Evolutionary conservation across 139 green algal species (phyloP), one percentile per base, ranked within the genome.

Genomic region (Chlamydomonas incerta): DNA sequence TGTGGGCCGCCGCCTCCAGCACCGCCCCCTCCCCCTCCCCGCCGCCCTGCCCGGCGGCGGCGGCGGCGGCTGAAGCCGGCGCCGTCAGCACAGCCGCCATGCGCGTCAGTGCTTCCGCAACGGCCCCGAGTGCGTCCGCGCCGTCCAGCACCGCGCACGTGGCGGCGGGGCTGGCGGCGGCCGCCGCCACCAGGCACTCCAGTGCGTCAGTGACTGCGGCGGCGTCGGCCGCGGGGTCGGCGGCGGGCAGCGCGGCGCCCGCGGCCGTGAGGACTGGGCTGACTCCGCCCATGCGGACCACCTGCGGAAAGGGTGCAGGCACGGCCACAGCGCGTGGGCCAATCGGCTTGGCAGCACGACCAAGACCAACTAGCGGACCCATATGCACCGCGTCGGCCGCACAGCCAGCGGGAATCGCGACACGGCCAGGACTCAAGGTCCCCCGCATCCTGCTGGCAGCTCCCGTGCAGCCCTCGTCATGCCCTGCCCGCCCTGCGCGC

Each of bases 131-230:
- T 0, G 77, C 88, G 21, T 72, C 80, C 9, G 60, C 73, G n/a
- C 87, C 57, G 55, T 88, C 71, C 11, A 82, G 46, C n/a, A 88
- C 70, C 1, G 29, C 18, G 20, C 50, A 62, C 8, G 85, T 90
- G 34, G 87, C 75, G 28, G 37, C 23, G 0, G 73, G 63, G 23
- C 73, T 47, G 18, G 67, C 65, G 0, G 70, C 81, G 21, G 67
- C 57, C 28, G 89, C 82, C 0, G 77, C 81, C 35, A 91, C 18
- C 1, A 91, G 76, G 69, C 92, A 94, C 55, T 96, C 94, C 37
- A 96, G 58, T 0, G 91, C 91, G 71, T 96, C 92, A 0, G 79
- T 74, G 28, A 92, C 87, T 18, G 88, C 87, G 9, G 74, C 73
- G 21, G 29, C 66, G 62, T 92, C 90, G 31, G 34, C 63, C 60